phyloP scores from a whole-genome alignment of 2,329 filamentous ascomycete species.

The Aspergillus brunneoviolaceus region DNA sequence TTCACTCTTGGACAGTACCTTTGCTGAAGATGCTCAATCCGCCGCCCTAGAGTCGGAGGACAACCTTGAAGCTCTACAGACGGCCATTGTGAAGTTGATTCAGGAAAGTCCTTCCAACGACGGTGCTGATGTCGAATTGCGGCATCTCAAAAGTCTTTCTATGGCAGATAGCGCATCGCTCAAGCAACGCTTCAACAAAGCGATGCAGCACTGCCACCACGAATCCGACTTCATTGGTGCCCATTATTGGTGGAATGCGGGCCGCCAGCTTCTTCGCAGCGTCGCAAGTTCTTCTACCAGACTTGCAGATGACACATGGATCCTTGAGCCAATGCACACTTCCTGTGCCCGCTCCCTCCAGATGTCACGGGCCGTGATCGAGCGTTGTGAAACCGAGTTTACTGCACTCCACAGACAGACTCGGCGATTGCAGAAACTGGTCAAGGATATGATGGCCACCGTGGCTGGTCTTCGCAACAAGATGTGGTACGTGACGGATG shows the following conservation, averaged over 20 bases:
- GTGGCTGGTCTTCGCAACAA: slow-evolving; percentile 81
- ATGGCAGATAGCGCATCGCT: slow-evolving; percentile 25
- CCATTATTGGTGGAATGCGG: slow-evolving; percentile 80
- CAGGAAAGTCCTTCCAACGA: slow-evolving; percentile 79
- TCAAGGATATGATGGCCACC: slow-evolving; percentile 72
- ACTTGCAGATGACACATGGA: slow-evolving; percentile 66
- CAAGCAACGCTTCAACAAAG: slow-evolving; percentile 56
- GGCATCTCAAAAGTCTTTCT: slow-evolving; percentile 5
- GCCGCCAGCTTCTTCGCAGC: slow-evolving; percentile 68
- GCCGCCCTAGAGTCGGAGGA: slow-evolving; percentile 63
- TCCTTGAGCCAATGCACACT: slow-evolving; percentile 68
- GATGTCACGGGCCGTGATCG: slow-evolving; percentile 34
- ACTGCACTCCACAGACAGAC: slow-evolving; percentile 81
- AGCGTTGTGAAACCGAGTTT: slow-evolving; percentile 49
- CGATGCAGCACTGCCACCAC: slow-evolving; percentile 72
- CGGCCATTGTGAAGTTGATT: slow-evolving; percentile 76
- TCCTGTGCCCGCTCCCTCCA: slow-evolving; percentile 47
- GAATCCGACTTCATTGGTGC: slow-evolving; percentile 80
- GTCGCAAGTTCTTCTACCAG: slow-evolving; percentile 51
- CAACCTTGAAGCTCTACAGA: slow-evolving; percentile 77
- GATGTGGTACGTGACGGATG: slow-evolving; percentile 98
- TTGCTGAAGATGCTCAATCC: slow-evolving; percentile 41
- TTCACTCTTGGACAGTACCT: slow-evolving; percentile 62
- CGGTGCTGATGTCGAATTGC: slow-evolving; percentile 35
- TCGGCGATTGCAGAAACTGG: slow-evolving; percentile 70